These are phyloP conservation scores for Marasmius fiardii DNA, from an alignment of 1,284 basidiomycete species.

Conservation along the genomic window DNA sequence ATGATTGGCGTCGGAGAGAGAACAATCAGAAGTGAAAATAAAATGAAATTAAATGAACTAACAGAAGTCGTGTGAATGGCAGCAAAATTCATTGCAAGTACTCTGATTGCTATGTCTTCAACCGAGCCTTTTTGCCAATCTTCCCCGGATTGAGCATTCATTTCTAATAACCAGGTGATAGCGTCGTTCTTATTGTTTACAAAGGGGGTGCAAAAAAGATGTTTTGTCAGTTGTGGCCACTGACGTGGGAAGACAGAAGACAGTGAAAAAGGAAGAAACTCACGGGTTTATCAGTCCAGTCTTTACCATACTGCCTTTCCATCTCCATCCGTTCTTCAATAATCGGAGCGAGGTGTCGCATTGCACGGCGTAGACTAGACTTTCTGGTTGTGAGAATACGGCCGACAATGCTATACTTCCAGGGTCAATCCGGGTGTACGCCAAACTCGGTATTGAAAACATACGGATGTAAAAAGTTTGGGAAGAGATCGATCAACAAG, in stretches of 20 bases:
- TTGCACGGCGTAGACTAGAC: background rate
- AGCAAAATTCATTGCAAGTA: constrained; percentile 26
- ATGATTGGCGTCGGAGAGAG: too few relatives aligned
- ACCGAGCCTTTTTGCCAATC: background rate
- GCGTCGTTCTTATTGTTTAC: constrained; percentile 13
- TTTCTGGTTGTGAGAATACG: background rate
- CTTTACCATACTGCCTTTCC: constrained; percentile 8
- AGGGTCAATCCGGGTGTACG: background rate
- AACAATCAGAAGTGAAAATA: too few relatives aligned
- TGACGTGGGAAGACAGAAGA: background rate
- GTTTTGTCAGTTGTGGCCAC: too few relatives aligned
- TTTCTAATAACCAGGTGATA: constrained; percentile 10
- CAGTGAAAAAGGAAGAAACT: background rate
- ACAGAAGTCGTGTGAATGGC: constrained; percentile 28
- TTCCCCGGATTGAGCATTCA: background rate
- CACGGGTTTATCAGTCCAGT: constrained; percentile 13
- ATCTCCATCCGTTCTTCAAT: constrained; percentile 7
- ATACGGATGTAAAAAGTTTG: constrained; percentile 16
- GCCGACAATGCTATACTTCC: background rate
- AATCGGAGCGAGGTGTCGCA: background rate
- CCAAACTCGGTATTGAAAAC: background rate
- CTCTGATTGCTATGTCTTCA: constrained; percentile 16
- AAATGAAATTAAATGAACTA: background rate
- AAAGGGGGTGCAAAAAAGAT: too few relatives aligned
- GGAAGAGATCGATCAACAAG: constrained; percentile 27